Percentiles rank a stretch among this genome's conserved stretches.
Conservation (phyloP, 345 rosid genomes). For the Corchorus capsularis region DNA sequence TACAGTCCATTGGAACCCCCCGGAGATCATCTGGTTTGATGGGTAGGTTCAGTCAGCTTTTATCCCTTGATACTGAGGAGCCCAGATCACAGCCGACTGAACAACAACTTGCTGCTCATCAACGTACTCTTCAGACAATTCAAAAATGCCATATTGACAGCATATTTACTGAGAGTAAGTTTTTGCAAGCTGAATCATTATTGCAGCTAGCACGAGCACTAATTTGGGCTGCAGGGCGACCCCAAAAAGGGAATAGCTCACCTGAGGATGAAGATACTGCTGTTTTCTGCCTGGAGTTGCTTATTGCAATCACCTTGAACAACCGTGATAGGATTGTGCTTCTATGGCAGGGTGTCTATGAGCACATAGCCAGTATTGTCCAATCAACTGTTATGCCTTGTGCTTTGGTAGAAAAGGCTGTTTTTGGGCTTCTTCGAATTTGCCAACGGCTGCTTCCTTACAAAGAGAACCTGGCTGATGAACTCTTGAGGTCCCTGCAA, state of each 20-base stretch:
- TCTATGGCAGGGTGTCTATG: slow-evolving; percentile 97
- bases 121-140: slow-evolving; percentile 89
- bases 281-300: slow-evolving; percentile 94
- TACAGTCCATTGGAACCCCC: slow-evolving; percentile 86
- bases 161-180: slow-evolving; percentile 95
- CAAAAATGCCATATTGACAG: slow-evolving; percentile 98
- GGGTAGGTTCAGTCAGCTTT: slow-evolving; percentile 99
- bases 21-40: slow-evolving; percentile 96
- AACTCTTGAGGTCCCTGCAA: slow-evolving; percentile 93
- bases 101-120: slow-evolving; percentile 99
- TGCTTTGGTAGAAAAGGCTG: slow-evolving; percentile 93
- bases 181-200: slow-evolving; percentile 92
- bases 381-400: slow-evolving; percentile 96
- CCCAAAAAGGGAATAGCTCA: slow-evolving; percentile 86
- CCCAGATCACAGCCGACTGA: slow-evolving; percentile 97
- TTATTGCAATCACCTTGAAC: slow-evolving; percentile 94
- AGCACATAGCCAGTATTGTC: slow-evolving; percentile 93
- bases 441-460: slow-evolving; percentile 98
- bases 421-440: slow-evolving; percentile 93
- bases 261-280: slow-evolving; percentile 99
- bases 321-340: slow-evolving; percentile 93
- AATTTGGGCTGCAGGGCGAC: slow-evolving; percentile 96
- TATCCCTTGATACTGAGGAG: slow-evolving; percentile 97
- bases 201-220: slow-evolving; percentile 93
- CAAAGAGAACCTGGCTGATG: slow-evolving; percentile 97